Conservation (phyloP, 768 basidiomycete species). For the Strobilomyces echinocephalus region DNA sequence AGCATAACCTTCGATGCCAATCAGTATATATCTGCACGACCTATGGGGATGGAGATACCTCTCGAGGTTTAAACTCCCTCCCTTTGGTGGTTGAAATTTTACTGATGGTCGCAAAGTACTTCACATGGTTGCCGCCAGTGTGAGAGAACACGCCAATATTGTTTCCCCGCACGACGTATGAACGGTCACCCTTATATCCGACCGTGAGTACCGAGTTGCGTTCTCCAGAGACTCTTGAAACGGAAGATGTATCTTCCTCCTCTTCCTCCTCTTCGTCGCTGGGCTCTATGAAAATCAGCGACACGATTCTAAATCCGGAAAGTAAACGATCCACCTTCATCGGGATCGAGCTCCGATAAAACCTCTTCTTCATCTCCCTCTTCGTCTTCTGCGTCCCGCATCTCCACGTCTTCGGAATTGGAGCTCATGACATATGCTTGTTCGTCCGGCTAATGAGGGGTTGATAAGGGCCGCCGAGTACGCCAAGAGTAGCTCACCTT, state of each 20-base stretch:
- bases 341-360: constrained; percentile 57
- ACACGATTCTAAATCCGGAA: not conserved
- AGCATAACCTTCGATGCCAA: constrained; percentile 72
- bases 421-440: constrained; percentile 77
- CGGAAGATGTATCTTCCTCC: constrained; percentile 34
- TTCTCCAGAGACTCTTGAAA: constrained; percentile 47
- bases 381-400: constrained; percentile 72
- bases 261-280: constrained; percentile 37
- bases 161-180: constrained; percentile 88
- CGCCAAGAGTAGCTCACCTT: constrained; percentile 46
- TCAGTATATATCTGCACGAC: constrained; percentile 3
- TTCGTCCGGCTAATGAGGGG: constrained; percentile 62
- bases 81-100: constrained; percentile 77
- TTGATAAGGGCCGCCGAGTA: not conserved
- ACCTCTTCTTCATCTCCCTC: constrained; percentile 81
- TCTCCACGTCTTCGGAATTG: constrained; percentile 79
- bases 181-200: constrained; percentile 92
- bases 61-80: constrained; percentile 77
- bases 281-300: constrained; percentile 39
- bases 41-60: constrained; percentile 46
- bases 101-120: constrained; percentile 84
- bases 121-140: constrained; percentile 62
- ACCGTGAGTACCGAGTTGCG: constrained; percentile 87
- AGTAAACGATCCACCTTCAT: constrained; percentile 44
- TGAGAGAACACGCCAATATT: constrained; percentile 90